Percentiles rank a stretch among this genome's conserved stretches.
phyloP scores from a whole-genome alignment of 805 yeast genomes.

The Isabelozyma pseudorhagii region DNA sequence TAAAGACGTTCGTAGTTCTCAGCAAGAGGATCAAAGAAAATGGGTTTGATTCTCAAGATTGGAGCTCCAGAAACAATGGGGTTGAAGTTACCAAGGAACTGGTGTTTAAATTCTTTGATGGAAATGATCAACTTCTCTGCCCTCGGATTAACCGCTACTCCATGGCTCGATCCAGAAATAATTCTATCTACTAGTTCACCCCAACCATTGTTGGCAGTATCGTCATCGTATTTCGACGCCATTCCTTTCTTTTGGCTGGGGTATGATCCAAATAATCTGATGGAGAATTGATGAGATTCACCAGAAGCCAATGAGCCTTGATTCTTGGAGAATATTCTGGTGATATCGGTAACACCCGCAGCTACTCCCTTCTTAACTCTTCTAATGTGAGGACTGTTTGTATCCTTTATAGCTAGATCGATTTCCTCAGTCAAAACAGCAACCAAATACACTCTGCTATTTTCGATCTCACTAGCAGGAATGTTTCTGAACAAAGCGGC shows the following conservation, averaged over 20 bases:
- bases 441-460: conserved; percentile 68
- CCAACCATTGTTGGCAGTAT: conserved; percentile 66
- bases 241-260: conserved; percentile 39
- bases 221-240: conserved; percentile 9
- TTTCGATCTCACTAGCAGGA: conserved; percentile 62
- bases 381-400: conserved; percentile 27
- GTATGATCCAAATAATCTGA: conserved; percentile 71
- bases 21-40: conserved; percentile 62
- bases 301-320: conserved; percentile 60
- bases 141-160: conserved; percentile 78
- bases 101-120: conserved; percentile 68
- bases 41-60: conserved; percentile 62
- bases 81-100: conserved; percentile 21
- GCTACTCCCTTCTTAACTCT: conserved; percentile 75
- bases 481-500: conserved; percentile 79
- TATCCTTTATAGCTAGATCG: conserved; percentile 35
- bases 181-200: conserved; percentile 81
- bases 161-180: conserved; percentile 68
- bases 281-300: conserved; percentile 65
- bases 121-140: conserved; percentile 69
- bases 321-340: conserved; percentile 68
- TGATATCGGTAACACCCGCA: conserved; percentile 83
- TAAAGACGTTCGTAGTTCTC: conserved; percentile 59
- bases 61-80: conserved; percentile 43
- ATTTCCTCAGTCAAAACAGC: conserved; percentile 73